These are phyloP conservation scores for Aspergillus fischeri DNA, from an alignment of 2,329 filamentous ascomycete genomes.

Conservation along the genomic window DNA sequence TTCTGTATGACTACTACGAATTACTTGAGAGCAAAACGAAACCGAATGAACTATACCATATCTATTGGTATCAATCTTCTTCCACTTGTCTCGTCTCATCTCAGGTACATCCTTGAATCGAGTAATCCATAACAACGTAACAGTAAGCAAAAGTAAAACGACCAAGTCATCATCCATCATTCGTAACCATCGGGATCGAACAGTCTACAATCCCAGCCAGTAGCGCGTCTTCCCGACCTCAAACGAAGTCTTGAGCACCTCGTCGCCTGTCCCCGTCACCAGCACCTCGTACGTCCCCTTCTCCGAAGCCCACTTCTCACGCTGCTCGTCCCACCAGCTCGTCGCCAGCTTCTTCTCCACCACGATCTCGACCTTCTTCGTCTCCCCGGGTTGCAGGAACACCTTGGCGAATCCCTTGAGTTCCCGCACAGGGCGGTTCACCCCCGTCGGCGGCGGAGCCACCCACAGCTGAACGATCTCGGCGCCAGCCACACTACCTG, in stretches of 20 bases:
- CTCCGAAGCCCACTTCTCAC: conserved; percentile 62
- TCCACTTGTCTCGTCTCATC: neutral
- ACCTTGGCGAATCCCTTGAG: conserved; percentile 65
- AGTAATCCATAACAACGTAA: neutral
- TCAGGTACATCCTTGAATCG: neutral
- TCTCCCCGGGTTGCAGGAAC: conserved; percentile 57
- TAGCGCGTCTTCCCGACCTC: conserved; percentile 58
- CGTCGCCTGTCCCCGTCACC: conserved; percentile 54
- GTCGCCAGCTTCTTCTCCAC: conserved; percentile 61
- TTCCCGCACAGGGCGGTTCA: conserved; percentile 58
- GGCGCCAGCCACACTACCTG: conserved; percentile 48
- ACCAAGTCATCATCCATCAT: neutral
- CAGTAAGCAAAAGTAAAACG: neutral
- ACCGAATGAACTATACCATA: neutral
- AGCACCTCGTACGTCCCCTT: conserved; percentile 61
- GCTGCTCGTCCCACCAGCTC: conserved; percentile 67
- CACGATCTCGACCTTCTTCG: conserved; percentile 53
- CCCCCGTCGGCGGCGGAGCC: conserved; percentile 42
- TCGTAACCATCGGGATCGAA: neutral
- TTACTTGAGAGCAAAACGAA: neutral
- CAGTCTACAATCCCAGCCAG: conserved; percentile 59
- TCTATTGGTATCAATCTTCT: neutral
- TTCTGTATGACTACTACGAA: neutral
- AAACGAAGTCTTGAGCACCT: conserved; percentile 52
- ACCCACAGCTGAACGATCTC: conserved; percentile 57